phyloP scores from a whole-genome alignment of 1,284 basidiomycete genomes.

The Leccinum cinnamomeum region DNA sequence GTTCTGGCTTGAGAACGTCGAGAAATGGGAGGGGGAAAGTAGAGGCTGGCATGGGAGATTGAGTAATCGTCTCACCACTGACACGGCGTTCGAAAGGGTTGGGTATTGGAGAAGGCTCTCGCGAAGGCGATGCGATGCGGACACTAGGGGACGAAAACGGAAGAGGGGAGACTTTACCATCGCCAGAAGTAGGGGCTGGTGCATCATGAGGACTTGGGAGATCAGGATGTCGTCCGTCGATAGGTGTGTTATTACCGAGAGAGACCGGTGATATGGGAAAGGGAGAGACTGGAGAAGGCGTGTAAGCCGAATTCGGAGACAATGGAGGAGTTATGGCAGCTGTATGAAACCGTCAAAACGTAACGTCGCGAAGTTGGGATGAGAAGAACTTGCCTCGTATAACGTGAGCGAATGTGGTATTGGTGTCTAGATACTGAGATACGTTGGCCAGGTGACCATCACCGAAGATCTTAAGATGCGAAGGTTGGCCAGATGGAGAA shows the following conservation, averaged over 20 bases:
- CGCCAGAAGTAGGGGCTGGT: conserved; percentile 4
- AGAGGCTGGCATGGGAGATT: conserved; percentile 29
- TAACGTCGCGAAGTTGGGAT: neutral
- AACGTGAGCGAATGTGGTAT: conserved; percentile 31
- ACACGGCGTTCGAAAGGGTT: conserved; percentile 37
- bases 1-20: conserved; percentile 38
- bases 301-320: conserved; percentile 47
- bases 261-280: conserved; percentile 39
- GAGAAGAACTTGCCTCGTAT: conserved; percentile 40
- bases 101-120: conserved; percentile 37
- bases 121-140: conserved; percentile 36
- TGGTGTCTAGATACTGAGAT: conserved; percentile 56
- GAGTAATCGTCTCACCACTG: conserved; percentile 33
- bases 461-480: conserved; percentile 15
- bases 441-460: conserved; percentile 43
- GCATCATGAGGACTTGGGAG: conserved; percentile 27
- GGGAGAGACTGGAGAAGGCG: conserved; percentile 47
- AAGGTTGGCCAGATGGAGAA: conserved; percentile 10
- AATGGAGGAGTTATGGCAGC: conserved; percentile 45
- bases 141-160: conserved; percentile 22
- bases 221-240: conserved; percentile 18
- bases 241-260: conserved; percentile 20
- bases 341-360: conserved; percentile 22
- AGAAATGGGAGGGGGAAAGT: conserved; percentile 42
- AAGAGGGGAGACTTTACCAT: conserved; percentile 22